These are phyloP conservation scores for Suhomyces coccinellae DNA, from an alignment of 1,139 yeast genomes.

Conservation along the genomic window DNA sequence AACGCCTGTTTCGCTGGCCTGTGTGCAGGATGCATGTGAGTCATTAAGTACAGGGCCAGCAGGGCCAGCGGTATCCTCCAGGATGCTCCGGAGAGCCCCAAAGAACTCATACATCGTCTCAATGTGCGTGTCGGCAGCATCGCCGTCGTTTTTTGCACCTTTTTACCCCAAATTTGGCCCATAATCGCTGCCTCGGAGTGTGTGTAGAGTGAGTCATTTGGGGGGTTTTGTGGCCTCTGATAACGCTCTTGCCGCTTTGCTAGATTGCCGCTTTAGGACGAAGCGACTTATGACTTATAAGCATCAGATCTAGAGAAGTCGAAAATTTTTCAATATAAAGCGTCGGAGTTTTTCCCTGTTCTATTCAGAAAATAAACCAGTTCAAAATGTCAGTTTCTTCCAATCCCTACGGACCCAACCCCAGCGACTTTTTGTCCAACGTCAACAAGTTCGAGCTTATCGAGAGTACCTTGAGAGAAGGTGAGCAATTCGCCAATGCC, in stretches of 20 bases:
- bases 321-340: conserved; percentile 9
- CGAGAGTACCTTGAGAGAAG: conserved; percentile 59
- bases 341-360: conserved; percentile 5
- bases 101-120: neutral
- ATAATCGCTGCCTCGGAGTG: neutral
- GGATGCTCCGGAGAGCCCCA: neutral
- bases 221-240: conserved; percentile 12
- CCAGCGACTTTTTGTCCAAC: conserved; percentile 56
- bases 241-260: conserved; percentile 13
- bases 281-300: conserved; percentile 9
- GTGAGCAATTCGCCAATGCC: conserved; percentile 62
- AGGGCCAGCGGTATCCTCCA: neutral
- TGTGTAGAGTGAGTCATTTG: conserved; percentile 13
- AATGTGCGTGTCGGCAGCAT: neutral
- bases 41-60: neutral
- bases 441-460: conserved; percentile 53
- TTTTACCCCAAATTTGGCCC: neutral
- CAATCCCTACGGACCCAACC: conserved; percentile 61
- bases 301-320: conserved; percentile 9
- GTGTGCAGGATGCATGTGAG: neutral
- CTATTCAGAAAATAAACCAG: neutral
- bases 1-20: neutral
- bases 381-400: conserved; percentile 16
- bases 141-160: neutral
- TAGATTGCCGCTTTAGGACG: conserved; percentile 12